A percentile compares a stretch with the other conserved stretches of the same genome.
Evolutionary conservation across 257 asterid genomes (phyloP).

Genomic region (Fraxinus cuspidata): DNA sequence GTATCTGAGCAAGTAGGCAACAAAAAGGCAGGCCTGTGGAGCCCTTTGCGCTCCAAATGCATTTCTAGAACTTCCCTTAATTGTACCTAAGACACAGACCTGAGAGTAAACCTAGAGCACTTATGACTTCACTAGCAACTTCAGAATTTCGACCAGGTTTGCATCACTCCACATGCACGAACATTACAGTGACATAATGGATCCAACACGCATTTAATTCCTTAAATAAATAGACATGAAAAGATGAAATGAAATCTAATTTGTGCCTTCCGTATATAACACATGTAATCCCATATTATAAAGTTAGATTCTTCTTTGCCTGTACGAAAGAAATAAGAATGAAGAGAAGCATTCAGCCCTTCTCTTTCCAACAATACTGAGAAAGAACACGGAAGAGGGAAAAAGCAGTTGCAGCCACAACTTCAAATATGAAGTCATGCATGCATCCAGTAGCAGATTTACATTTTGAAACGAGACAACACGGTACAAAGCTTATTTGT

Average conservation of each 20-base stretch:
- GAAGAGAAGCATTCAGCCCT: not conserved
- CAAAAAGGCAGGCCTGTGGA: not conserved
- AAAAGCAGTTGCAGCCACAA: not conserved
- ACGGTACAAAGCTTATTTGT: not conserved
- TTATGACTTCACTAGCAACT: not conserved
- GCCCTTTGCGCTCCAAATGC: not conserved
- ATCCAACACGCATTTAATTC: not conserved
- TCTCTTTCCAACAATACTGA: not conserved
- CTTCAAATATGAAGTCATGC: not conserved
- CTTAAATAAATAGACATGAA: not conserved
- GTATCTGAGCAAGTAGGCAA: not conserved
- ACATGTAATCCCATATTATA: not conserved
- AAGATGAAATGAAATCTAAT: not conserved
- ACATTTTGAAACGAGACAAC: not conserved
- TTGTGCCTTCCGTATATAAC: not conserved
- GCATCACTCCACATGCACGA: not conserved
- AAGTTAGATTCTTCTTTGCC: not conserved
- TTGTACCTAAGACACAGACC: not conserved
- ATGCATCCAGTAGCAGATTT: not conserved
- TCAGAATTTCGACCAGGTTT: not conserved
- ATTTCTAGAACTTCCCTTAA: not conserved
- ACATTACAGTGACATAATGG: not conserved
- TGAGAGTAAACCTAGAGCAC: not conserved
- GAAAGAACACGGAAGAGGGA: not conserved
- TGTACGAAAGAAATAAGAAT: not conserved